These are phyloP conservation scores for Botryosphaeria dothidea DNA, from an alignment of 2,329 filamentous ascomycete species.

Conservation along the genomic window DNA sequence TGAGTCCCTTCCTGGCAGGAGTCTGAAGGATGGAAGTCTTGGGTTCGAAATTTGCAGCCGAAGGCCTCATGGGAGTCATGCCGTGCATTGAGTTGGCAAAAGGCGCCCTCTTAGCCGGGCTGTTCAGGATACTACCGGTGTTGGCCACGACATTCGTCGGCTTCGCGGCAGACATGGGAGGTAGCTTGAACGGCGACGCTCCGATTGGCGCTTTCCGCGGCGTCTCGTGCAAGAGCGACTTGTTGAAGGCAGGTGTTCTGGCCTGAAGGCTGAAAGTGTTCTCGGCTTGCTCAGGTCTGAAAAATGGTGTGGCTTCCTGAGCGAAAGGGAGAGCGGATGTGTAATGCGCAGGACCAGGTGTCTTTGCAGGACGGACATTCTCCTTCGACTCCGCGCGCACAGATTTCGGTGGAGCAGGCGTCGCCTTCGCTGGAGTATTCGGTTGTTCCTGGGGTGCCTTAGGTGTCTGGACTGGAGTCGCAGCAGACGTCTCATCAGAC, in stretches of 20 bases:
- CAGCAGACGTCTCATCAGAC: neutral
- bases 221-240: conserved; percentile 18
- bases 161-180: conserved; percentile 17
- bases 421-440: neutral
- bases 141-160: neutral
- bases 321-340: conserved; percentile 5
- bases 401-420: neutral
- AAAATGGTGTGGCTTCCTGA: conserved; percentile 12
- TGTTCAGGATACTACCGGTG: conserved; percentile 6
- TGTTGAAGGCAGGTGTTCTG: conserved; percentile 7
- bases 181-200: conserved; percentile 19
- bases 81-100: neutral
- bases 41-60: neutral
- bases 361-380: neutral
- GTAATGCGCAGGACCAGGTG: conserved; percentile 2
- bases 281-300: neutral
- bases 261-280: conserved; percentile 10
- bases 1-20: conserved; percentile 20
- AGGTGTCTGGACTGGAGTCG: conserved; percentile 9
- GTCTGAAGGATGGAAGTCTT: conserved; percentile 15
- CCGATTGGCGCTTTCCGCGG: conserved; percentile 15
- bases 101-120: conserved; percentile 10
- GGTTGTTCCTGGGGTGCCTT: neutral
- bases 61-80: conserved; percentile 10
- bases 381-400: neutral